Evolutionary conservation across 2,329 filamentous ascomycete species (phyloP), one percentile per base, ranked within the genome.

Genomic region (Zymoseptoria brevis): DNA sequence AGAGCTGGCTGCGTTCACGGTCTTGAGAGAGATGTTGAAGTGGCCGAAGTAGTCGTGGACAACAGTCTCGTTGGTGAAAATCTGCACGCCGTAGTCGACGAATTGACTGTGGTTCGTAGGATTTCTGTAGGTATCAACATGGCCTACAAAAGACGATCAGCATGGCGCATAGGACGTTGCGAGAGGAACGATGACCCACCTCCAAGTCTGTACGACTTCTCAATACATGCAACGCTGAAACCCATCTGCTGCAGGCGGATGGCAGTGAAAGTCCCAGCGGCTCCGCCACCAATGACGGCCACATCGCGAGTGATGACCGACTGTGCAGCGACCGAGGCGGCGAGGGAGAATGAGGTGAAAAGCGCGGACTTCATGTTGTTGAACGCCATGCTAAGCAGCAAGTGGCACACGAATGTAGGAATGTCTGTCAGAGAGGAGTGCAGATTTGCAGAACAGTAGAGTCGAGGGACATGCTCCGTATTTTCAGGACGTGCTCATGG

Each of bases 101-200:
- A 45, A 45, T 45, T 45, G 35, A 1, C 67, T 69, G 0, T 62
- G 57, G 16, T 71, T 69, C 2, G 73, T 75, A 0, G 74, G 71
- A 41, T 75, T 76, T 2, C 66, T 71, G 64, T 78, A 82, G 8
- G 78, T 81, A 19, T 79, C 69, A 5, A 77, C 76, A 61, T 82
- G 79, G 2, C 80, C 80, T 55, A 6, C 2, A 16, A 8, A 19
- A n/a, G n/a, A n/a, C n/a, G n/a, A n/a, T n/a, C n/a, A n/a, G n/a
- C n/a, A n/a, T n/a, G n/a, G n/a, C n/a, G n/a, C n/a, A n/a, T n/a
- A n/a, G n/a, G n/a, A n/a, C n/a, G n/a, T n/a, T n/a, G n/a, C n/a
- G n/a, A n/a, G n/a, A n/a, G n/a, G n/a, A n/a, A n/a, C n/a, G n/a
- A n/a, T n/a, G n/a, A n/a, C n/a, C n/a, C n/a, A n/a, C n/a, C n/a